A percentile compares a stretch with the other conserved stretches of the same genome.
These are phyloP conservation scores for Macrophomina pseudophaseolina DNA, from an alignment of 2,329 filamentous ascomycete genomes.

Conservation along the genomic window DNA sequence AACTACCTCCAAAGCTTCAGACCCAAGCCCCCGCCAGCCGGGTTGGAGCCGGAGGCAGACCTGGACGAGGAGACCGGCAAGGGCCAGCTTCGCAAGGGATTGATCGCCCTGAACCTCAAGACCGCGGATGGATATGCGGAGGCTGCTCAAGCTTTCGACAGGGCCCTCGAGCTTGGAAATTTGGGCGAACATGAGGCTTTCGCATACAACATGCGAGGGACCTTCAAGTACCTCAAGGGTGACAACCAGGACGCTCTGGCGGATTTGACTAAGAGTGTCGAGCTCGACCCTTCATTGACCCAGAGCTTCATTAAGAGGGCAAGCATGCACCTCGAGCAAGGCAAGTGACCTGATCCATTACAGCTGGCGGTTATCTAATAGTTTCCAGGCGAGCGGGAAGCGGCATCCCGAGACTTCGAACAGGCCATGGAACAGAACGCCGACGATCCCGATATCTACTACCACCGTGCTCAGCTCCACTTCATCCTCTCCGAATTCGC, in stretches of 20 bases:
- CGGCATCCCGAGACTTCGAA: constrained; percentile 85
- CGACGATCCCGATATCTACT: constrained; percentile 95
- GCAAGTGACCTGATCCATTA: constrained; percentile 50
- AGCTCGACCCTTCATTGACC: constrained; percentile 83
- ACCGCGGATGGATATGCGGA: constrained; percentile 92
- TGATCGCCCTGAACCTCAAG: constrained; percentile 81
- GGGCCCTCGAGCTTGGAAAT: constrained; percentile 80
- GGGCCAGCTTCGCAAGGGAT: constrained; percentile 82
- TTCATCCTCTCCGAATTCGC: constrained; percentile 96
- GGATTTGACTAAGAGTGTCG: constrained; percentile 91
- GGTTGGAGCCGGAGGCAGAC: constrained; percentile 81
- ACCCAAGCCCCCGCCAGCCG: constrained; percentile 75
- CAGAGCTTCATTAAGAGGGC: constrained; percentile 99
- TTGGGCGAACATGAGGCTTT: constrained; percentile 85
- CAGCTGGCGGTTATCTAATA: not conserved
- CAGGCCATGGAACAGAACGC: constrained; percentile 83
- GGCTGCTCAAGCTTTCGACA: constrained; percentile 83
- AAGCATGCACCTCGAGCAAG: constrained; percentile 95
- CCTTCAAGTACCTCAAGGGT: constrained; percentile 90
- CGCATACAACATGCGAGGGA: constrained; percentile 95
- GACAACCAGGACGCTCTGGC: constrained; percentile 81
- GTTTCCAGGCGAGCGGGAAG: constrained; percentile 73
- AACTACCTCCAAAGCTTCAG: constrained; percentile 99
- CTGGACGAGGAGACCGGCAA: constrained; percentile 78
- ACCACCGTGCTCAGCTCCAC: constrained; percentile 96